These are phyloP conservation scores for Theobroma cacao DNA, from an alignment of 345 rosid genomes.

Conservation along the genomic window DNA sequence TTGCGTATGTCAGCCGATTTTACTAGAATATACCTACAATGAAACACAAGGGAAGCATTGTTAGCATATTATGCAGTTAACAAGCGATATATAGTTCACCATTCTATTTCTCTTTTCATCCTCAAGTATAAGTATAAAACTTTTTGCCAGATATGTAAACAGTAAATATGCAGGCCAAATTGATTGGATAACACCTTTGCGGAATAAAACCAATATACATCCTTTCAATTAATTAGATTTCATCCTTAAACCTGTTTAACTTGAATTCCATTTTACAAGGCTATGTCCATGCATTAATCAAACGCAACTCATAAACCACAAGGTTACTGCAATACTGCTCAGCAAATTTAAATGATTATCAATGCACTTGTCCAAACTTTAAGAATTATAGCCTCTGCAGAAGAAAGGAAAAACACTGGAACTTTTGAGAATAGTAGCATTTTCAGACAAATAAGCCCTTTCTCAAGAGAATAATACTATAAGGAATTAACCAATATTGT, in stretches of 20 bases:
- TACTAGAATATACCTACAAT: slow-evolving; percentile 45
- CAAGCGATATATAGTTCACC: background rate
- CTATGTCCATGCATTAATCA: background rate
- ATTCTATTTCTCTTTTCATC: slow-evolving; percentile 7
- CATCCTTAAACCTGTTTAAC: slow-evolving; percentile 8
- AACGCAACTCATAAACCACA: background rate
- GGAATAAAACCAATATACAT: background rate
- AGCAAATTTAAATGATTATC: background rate
- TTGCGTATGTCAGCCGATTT: slow-evolving; percentile 60
- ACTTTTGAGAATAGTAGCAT: background rate
- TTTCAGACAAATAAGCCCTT: background rate
- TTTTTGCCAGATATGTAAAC: background rate
- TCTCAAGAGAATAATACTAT: background rate
- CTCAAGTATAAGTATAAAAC: background rate
- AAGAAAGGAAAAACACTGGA: background rate
- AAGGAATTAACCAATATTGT: background rate
- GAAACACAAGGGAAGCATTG: slow-evolving; percentile 11
- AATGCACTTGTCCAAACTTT: background rate
- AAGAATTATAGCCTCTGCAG: background rate
- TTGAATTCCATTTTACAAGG: background rate
- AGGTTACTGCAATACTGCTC: background rate
- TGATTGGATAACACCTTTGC: background rate
- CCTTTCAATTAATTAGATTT: slow-evolving; percentile 1
- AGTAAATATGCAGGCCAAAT: background rate
- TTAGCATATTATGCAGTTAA: slow-evolving; percentile 8